Evolutionary conservation across 495 filamentous ascomycete genomes (phyloP).

Genomic region (Penicillium maclennaniae): DNA sequence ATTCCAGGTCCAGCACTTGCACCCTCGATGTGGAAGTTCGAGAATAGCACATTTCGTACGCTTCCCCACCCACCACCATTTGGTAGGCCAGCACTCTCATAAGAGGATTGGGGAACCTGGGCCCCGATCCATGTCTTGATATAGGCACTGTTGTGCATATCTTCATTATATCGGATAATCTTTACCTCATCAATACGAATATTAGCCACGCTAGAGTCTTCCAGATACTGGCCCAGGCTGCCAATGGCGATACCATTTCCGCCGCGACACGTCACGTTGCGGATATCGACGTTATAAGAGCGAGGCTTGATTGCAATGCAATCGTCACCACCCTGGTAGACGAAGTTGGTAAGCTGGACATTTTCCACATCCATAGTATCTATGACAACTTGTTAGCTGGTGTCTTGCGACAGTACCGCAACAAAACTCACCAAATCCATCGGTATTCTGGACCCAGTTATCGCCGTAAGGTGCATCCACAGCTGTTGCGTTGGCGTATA

Average conservation of each 20-base stretch:
- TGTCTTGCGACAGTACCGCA: background rate
- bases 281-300: constrained; percentile 48
- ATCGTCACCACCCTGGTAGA: constrained; percentile 58
- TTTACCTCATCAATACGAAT: constrained; percentile 45
- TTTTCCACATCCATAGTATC: constrained; percentile 56
- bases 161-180: constrained; percentile 42
- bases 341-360: constrained; percentile 48
- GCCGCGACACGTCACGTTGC: constrained; percentile 50
- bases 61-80: constrained; percentile 52
- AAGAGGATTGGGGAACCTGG: constrained; percentile 39
- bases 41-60: constrained; percentile 49
- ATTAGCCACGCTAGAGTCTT: constrained; percentile 50
- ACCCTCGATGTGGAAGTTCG: constrained; percentile 49
- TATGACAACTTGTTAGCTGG: constrained; percentile 1
- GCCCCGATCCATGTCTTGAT: constrained; percentile 58
- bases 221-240: constrained; percentile 54
- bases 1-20: constrained; percentile 39
- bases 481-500: constrained; percentile 47
- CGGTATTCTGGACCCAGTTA: constrained; percentile 59
- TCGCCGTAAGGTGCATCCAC: constrained; percentile 46
- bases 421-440: constrained; percentile 43
- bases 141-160: constrained; percentile 50
- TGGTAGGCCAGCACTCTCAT: constrained; percentile 46
- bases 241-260: constrained; percentile 58
- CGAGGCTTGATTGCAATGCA: constrained; percentile 57